Base-by-base conservation (phyloP, 192 early-diverging fungal species). In the Radiomyces spectabilis region DNA sequence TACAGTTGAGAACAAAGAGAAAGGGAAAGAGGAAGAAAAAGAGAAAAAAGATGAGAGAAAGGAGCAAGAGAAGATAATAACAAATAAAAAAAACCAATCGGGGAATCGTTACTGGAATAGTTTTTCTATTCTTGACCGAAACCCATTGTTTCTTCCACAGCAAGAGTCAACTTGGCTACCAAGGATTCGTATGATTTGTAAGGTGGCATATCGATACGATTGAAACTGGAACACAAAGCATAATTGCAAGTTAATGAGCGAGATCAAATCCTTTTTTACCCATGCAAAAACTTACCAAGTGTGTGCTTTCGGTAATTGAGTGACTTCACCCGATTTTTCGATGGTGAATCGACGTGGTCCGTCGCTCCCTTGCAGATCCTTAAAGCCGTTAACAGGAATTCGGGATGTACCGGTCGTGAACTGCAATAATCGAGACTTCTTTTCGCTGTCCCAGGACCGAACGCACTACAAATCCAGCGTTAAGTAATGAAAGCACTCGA, bases 331-430 rank as follows among this genome's bases (percentile, higher is more conserved):
- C 13, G 88, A 78, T 67, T 93, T 95, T 65, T 98, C 95, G 53
- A 98, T 91, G 0, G 92, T 95, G 59, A 98, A 98, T 34, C 90
- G 74, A 37, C 95, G 73, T 5, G 95, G 95, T 0, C 95, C 95
- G 69, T 98, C 95, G 57, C 83, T 86, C 30, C 95, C 95, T 71
- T 98, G 95, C 40, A 98, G 66, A 63, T 98, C 95, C 61, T 95
- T 98, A 74, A 98, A 98, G 4, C 95, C 95, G 57, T 96, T 98
- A 61, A 98, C 94, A 2, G 95, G 95, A 57, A 98, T 95, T 32
- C 95, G 85, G 25, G 92, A 95, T 0, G 95, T 98, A 19, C 95
- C 95, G 4, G 95, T 98, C 1, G 94, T 91, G 70, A 98, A 98
- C 75, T 98, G 95, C 34, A 98, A 76, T 61, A 98, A 61, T 42